Percentiles rank a stretch among this genome's conserved stretches.
Conservation (phyloP, 176 grass and related monocot species). For the Rhynchospora tenuis region DNA sequence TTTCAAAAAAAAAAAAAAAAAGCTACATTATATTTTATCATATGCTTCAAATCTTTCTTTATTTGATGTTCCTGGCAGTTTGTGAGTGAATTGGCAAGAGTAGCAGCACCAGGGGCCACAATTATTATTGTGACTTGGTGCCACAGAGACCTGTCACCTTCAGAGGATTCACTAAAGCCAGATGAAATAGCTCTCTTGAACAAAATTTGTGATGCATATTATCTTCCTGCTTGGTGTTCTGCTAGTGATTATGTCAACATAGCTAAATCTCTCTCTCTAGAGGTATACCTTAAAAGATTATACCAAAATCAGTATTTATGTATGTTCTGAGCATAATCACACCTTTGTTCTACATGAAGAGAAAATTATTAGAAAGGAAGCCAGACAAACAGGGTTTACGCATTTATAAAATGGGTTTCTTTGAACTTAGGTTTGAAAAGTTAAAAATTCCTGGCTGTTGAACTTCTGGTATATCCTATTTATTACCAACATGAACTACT, state of each 20-base stretch:
- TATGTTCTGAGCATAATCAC: not conserved
- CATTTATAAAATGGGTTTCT: not conserved
- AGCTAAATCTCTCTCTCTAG: constrained; percentile 55
- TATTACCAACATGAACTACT: not conserved
- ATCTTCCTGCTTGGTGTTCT: constrained; percentile 94
- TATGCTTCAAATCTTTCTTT: not conserved
- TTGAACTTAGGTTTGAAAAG: not conserved
- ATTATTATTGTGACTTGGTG: constrained; percentile 98
- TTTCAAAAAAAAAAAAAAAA: not conserved
- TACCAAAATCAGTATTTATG: not conserved
- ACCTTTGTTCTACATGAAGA: not conserved
- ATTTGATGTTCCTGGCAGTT: constrained; percentile 29
- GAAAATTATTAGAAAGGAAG: not conserved
- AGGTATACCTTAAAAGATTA: constrained; percentile 34
- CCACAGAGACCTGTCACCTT: constrained; percentile 62
- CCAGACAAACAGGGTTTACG: not conserved
- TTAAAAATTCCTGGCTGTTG: no score
- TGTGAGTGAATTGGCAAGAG: constrained; percentile 65
- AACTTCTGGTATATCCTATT: not conserved
- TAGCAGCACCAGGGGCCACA: constrained; percentile 67
- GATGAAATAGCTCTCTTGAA: constrained; percentile 81
- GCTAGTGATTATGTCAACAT: constrained; percentile 77
- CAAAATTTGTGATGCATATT: constrained; percentile 77
- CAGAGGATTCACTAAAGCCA: constrained; percentile 55
- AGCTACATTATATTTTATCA: not conserved